These are phyloP conservation scores for Phytophthora pinifolia DNA, from an alignment of 352 stramenopile species.

Conservation along the genomic window DNA sequence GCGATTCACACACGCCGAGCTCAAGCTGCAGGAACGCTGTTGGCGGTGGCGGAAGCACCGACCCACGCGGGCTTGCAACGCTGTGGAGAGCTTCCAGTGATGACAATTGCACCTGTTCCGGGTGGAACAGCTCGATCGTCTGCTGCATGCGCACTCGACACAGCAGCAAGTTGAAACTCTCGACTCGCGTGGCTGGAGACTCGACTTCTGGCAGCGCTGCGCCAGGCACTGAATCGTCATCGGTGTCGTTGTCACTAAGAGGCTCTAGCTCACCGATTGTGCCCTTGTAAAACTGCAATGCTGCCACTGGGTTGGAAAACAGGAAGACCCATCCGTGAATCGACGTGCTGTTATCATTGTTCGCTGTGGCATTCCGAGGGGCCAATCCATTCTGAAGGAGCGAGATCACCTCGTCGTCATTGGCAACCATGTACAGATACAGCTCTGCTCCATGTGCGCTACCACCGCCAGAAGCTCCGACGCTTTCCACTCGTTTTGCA, in stretches of 20 bases:
- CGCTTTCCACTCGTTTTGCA: slow-evolving; percentile 3
- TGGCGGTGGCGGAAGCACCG: slow-evolving; percentile 28
- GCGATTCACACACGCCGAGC: slow-evolving; percentile 14
- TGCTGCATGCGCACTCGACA: slow-evolving; percentile 44
- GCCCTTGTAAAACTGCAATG: slow-evolving; percentile 37
- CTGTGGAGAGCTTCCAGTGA: slow-evolving; percentile 28
- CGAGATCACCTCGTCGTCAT: slow-evolving; percentile 34
- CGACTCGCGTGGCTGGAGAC: slow-evolving; percentile 11
- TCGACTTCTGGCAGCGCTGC: slow-evolving; percentile 7
- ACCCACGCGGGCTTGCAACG: slow-evolving; percentile 25
- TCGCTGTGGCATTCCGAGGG: not conserved
- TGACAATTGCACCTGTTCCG: slow-evolving; percentile 14
- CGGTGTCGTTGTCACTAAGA: slow-evolving; percentile 19
- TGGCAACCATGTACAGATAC: slow-evolving; percentile 44
- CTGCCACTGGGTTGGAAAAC: slow-evolving; percentile 38
- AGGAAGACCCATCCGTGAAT: slow-evolving; percentile 36
- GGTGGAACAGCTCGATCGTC: slow-evolving; percentile 36
- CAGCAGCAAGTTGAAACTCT: slow-evolving; percentile 40
- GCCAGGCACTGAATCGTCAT: slow-evolving; percentile 4
- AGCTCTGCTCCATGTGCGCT: slow-evolving; percentile 30
- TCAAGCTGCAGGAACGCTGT: slow-evolving; percentile 40
- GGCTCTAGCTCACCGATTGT: slow-evolving; percentile 26
- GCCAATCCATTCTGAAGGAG: slow-evolving; percentile 42
- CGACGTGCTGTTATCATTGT: not conserved
- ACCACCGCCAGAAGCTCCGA: not conserved